These are phyloP conservation scores for Carex parvula DNA, from an alignment of 176 grass and related monocot species.

Conservation along the genomic window DNA sequence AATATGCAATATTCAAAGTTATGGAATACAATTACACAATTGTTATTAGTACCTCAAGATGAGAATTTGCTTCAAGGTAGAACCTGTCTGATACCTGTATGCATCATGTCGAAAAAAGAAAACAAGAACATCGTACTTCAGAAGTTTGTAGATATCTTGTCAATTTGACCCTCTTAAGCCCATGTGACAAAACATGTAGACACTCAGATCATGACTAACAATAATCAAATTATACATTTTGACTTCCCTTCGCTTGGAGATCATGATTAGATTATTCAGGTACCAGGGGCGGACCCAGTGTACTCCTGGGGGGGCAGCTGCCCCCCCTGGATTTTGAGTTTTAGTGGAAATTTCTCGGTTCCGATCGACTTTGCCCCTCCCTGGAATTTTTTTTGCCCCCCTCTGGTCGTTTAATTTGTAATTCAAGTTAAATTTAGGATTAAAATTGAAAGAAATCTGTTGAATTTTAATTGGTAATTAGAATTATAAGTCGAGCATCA, in stretches of 20 bases:
- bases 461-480: too few relatives aligned
- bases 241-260: neutral
- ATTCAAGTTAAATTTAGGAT: too few relatives aligned
- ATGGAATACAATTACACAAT: neutral
- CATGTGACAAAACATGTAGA: constrained; percentile 11
- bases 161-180: neutral
- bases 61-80: constrained; percentile 68
- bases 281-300: too few relatives aligned
- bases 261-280: neutral
- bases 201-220: neutral
- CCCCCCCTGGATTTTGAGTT: too few relatives aligned
- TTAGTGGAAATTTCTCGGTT: too few relatives aligned
- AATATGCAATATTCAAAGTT: constrained; percentile 18
- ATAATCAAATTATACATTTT: neutral
- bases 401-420: too few relatives aligned
- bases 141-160: neutral
- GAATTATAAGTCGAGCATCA: too few relatives aligned
- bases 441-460: too few relatives aligned
- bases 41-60: constrained; percentile 53
- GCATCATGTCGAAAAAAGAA: constrained; percentile 9
- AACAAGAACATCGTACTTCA: neutral
- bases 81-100: constrained; percentile 56
- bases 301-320: too few relatives aligned
- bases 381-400: too few relatives aligned
- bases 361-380: too few relatives aligned